phyloP scores from a whole-genome alignment of 2,329 filamentous ascomycete genomes.

The Neopestalotiopsis clavispora region DNA sequence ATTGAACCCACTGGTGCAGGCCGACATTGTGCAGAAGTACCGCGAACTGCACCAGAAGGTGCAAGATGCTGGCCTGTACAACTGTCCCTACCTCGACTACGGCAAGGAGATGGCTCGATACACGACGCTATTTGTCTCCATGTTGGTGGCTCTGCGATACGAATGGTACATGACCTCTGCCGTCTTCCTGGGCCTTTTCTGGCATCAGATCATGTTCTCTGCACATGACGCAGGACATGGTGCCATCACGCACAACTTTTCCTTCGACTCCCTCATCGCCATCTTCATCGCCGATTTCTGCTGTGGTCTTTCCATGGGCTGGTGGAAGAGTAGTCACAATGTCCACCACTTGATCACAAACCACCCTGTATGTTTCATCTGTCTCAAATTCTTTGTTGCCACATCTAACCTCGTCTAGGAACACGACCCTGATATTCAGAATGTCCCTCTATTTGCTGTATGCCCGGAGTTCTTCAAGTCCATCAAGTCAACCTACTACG shows the following conservation, averaged over 20 bases:
- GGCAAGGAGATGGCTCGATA: conserved; percentile 63
- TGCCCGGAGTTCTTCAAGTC: conserved; percentile 68
- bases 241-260: conserved; percentile 65
- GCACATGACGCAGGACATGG: conserved; percentile 66
- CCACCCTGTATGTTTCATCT: conserved; percentile 47
- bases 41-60: conserved; percentile 59
- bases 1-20: conserved; percentile 58
- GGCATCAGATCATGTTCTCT: conserved; percentile 73
- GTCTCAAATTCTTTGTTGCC: not conserved
- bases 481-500: conserved; percentile 69
- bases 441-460: conserved; percentile 72
- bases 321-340: conserved; percentile 74
- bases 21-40: conserved; percentile 60
- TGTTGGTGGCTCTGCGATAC: conserved; percentile 48
- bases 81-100: conserved; percentile 63
- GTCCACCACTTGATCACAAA: conserved; percentile 72
- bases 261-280: conserved; percentile 62
- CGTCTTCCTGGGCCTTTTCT: conserved; percentile 64
- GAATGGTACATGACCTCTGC: conserved; percentile 64
- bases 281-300: conserved; percentile 69
- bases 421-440: conserved; percentile 66
- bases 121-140: conserved; percentile 51
- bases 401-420: conserved; percentile 38
- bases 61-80: conserved; percentile 60
- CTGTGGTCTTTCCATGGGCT: conserved; percentile 69